Conservation (phyloP, 2,329 filamentous ascomycete genomes). For the Cladosporium sp. region DNA sequence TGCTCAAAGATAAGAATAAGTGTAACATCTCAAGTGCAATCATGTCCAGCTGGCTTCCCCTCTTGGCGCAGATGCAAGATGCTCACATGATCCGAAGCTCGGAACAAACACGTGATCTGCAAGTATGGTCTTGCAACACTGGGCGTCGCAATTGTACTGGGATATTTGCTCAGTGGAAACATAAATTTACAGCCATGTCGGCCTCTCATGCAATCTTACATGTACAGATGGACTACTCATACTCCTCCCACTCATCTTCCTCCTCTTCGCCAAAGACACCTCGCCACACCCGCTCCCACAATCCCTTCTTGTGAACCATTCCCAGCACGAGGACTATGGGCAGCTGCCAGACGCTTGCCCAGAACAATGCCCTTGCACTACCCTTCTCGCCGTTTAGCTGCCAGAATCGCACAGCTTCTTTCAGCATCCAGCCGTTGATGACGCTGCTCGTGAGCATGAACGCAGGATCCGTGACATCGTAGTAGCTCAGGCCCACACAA, state of each 20-base stretch:
- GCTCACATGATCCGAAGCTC: no score
- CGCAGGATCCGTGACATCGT: conserved; percentile 76
- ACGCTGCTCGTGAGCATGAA: conserved; percentile 77
- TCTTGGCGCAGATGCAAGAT: no score
- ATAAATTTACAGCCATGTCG: neutral
- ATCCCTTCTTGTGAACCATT: conserved; percentile 87
- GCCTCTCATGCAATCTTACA: conserved; percentile 2
- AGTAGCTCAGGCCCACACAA: conserved; percentile 73
- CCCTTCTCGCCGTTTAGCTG: conserved; percentile 71
- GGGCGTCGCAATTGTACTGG: no score
- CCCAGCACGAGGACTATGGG: conserved; percentile 86
- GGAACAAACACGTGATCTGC: no score
- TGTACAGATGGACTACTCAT: conserved; percentile 23
- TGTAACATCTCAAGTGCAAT: no score
- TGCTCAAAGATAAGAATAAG: no score
- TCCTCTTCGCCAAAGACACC: conserved; percentile 57
- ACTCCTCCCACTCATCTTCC: conserved; percentile 53
- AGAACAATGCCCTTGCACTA: conserved; percentile 80
- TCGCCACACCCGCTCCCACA: conserved; percentile 79
- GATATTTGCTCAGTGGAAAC: neutral
- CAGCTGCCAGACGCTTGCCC: conserved; percentile 96
- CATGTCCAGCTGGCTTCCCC: no score
- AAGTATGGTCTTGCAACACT: no score
- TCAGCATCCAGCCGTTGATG: conserved; percentile 80
- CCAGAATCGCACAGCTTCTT: conserved; percentile 80